Conservation (phyloP, 2,329 filamentous ascomycete species). For the Alternaria gaisen region DNA sequence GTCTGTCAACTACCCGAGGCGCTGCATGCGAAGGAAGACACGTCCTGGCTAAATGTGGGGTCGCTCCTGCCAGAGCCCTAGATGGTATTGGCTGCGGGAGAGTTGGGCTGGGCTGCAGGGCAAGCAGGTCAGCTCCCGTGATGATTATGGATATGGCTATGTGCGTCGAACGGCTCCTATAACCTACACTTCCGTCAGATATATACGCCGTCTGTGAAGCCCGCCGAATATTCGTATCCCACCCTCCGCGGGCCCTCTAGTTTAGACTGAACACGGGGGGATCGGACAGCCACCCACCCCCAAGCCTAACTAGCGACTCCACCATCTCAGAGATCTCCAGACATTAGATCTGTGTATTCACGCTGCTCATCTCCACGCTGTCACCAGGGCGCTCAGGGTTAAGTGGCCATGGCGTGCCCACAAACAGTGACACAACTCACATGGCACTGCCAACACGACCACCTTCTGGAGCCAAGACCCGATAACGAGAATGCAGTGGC, state of each 20-base stretch:
- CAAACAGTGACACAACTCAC: constrained; percentile 26
- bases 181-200: constrained; percentile 8
- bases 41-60: constrained; percentile 18
- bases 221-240: constrained; percentile 10
- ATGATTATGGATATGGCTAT: constrained; percentile 9
- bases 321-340: constrained; percentile 16
- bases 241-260: constrained; percentile 5
- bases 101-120: constrained; percentile 19
- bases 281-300: constrained; percentile 11
- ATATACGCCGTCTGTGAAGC: constrained; percentile 7
- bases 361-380: constrained; percentile 21
- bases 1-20: constrained; percentile 8
- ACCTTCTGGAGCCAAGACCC: constrained; percentile 24
- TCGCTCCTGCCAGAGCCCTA: constrained; percentile 12
- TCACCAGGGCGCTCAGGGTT: constrained; percentile 19
- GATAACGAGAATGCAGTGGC: constrained; percentile 26
- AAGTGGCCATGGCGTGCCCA: constrained; percentile 27
- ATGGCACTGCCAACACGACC: constrained; percentile 40
- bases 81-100: constrained; percentile 21
- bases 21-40: constrained; percentile 22
- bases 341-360: constrained; percentile 25
- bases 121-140: constrained; percentile 15
- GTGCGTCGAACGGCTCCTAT: constrained; percentile 1
- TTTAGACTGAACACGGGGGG: constrained; percentile 9
- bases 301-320: constrained; percentile 8